Conservation (phyloP, 2,329 filamentous ascomycete species). For the Chaetomium sp. region DNA sequence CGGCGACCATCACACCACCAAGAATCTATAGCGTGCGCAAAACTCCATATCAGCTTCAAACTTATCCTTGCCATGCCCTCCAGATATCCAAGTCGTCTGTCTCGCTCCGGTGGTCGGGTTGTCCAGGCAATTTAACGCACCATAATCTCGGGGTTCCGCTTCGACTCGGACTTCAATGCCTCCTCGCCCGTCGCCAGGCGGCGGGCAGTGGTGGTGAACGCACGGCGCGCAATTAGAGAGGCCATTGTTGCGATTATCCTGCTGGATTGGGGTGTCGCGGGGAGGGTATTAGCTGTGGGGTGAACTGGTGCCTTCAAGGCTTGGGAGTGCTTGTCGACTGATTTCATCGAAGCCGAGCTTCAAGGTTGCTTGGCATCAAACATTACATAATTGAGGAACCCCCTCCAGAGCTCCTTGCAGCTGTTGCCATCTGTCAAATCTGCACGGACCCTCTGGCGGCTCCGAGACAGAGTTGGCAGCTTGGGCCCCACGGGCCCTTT, state of each 20-base stretch:
- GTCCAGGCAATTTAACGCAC: slow-evolving; percentile 32
- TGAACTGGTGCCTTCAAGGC: slow-evolving; percentile 14
- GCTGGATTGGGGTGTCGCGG: slow-evolving; percentile 11
- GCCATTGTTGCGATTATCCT: slow-evolving; percentile 40
- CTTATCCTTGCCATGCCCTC: not conserved
- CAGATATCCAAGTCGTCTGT: not conserved
- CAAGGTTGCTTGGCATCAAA: slow-evolving; percentile 12
- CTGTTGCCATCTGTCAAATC: slow-evolving; percentile 1
- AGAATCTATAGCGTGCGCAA: slow-evolving; percentile 58
- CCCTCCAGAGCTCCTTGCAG: not conserved
- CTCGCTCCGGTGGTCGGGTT: not conserved
- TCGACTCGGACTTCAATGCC: slow-evolving; percentile 51
- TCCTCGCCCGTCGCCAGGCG: slow-evolving; percentile 42
- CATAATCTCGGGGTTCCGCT: slow-evolving; percentile 45
- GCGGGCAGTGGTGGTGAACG: slow-evolving; percentile 49
- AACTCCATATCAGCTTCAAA: slow-evolving; percentile 8
- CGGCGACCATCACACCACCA: slow-evolving; percentile 81
- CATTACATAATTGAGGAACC: slow-evolving; percentile 11
- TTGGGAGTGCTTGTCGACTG: slow-evolving; percentile 16
- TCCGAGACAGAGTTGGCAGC: not conserved
- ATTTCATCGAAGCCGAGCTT: slow-evolving; percentile 19
- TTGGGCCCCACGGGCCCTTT: not conserved
- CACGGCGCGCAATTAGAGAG: slow-evolving; percentile 49
- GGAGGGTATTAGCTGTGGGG: slow-evolving; percentile 10
- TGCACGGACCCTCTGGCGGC: not conserved